phyloP scores from a whole-genome alignment of 202 grass and related monocot species.

The Carex sylvatica region DNA sequence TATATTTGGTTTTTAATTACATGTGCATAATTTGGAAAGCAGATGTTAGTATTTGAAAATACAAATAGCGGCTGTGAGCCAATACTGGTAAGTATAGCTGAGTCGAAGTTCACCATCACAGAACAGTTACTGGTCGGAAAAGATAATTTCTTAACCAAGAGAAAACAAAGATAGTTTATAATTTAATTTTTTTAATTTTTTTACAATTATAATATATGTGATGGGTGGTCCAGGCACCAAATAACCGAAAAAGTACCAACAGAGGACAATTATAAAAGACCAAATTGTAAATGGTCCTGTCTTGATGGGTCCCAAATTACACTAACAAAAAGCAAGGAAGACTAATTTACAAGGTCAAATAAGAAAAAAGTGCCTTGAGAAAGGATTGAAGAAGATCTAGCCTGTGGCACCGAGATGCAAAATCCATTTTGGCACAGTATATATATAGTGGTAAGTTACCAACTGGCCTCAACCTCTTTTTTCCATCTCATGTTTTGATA shows the following conservation, averaged over 20 bases:
- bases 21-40: not conserved
- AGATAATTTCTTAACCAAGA: not conserved
- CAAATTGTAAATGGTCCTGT: constrained; percentile 11
- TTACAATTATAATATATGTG: not conserved
- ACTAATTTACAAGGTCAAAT: constrained; percentile 9
- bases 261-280: constrained; percentile 22
- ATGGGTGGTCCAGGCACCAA: constrained; percentile 8
- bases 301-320: constrained; percentile 13
- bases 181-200: not conserved
- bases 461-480: not conserved
- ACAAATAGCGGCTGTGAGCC: not conserved
- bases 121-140: not conserved
- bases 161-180: not conserved
- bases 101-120: not conserved
- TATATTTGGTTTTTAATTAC: not conserved
- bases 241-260: not conserved
- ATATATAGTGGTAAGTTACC: not conserved
- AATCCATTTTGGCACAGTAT: not conserved
- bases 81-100: not conserved
- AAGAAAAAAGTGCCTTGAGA: not conserved
- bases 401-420: not conserved
- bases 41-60: constrained; percentile 3
- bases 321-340: constrained; percentile 3
- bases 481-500: not conserved
- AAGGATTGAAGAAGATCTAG: not conserved